Evolutionary conservation across 2,329 filamentous ascomycete genomes (phyloP).

Genomic region (Fusarium chaquense): DNA sequence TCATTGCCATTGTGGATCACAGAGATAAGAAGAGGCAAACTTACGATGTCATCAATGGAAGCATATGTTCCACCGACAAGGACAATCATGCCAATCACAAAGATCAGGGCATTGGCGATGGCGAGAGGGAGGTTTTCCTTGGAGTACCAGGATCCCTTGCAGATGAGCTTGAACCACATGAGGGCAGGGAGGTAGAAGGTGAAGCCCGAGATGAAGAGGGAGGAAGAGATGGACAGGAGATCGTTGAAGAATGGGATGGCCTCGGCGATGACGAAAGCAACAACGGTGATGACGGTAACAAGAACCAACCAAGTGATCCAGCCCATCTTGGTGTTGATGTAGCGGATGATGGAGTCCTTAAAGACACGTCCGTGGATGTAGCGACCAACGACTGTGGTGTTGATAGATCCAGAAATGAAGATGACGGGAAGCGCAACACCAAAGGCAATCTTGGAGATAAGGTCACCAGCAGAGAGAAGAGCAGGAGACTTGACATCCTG

Average conservation of each 20-base stretch:
- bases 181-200: conserved; percentile 59
- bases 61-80: conserved; percentile 53
- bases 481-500: conserved; percentile 73
- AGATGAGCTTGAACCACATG: conserved; percentile 58
- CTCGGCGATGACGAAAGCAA: conserved; percentile 78
- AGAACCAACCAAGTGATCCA: conserved; percentile 70
- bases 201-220: conserved; percentile 62
- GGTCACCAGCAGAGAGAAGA: conserved; percentile 70
- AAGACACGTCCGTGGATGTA: conserved; percentile 62
- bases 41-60: conserved; percentile 50
- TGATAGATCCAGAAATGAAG: conserved; percentile 79
- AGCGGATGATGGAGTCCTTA: conserved; percentile 58
- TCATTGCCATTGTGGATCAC: conserved; percentile 19
- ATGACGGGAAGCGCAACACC: conserved; percentile 79
- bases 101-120: conserved; percentile 45
- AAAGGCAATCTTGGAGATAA: conserved; percentile 75
- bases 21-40: conserved; percentile 4
- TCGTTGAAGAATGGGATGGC: conserved; percentile 79
- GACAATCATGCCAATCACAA: conserved; percentile 51
- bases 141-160: conserved; percentile 49
- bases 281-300: conserved; percentile 67
- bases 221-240: conserved; percentile 67
- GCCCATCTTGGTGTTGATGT: conserved; percentile 62
- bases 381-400: conserved; percentile 62
- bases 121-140: conserved; percentile 48